These are phyloP conservation scores for Saccharomyces hybrid DNA, from an alignment of 1,139 yeast species.

Conservation along the genomic window DNA sequence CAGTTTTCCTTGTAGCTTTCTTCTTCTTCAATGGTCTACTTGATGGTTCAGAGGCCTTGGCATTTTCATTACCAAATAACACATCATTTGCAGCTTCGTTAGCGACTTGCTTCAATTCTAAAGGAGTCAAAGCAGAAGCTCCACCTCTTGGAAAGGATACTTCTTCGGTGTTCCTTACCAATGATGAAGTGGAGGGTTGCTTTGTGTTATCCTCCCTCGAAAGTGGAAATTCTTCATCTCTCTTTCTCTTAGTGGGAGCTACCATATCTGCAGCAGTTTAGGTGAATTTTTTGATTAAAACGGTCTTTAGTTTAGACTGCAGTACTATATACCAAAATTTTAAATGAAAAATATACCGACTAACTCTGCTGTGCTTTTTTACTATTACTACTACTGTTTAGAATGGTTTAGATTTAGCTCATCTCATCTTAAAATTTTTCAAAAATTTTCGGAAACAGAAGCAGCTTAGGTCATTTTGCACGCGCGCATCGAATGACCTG, in stretches of 20 bases:
- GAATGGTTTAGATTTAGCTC: background rate
- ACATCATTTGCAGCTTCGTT: constrained; percentile 90
- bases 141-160: constrained; percentile 96
- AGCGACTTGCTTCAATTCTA: constrained; percentile 87
- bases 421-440: background rate
- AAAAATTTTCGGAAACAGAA: background rate
- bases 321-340: background rate
- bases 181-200: constrained; percentile 32
- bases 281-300: background rate
- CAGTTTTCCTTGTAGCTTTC: constrained; percentile 15
- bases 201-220: constrained; percentile 33
- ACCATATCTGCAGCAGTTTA: background rate
- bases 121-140: constrained; percentile 71
- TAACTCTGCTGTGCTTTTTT: background rate
- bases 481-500: background rate
- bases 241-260: constrained; percentile 11
- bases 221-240: constrained; percentile 36
- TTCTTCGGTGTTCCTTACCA: constrained; percentile 37
- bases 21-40: constrained; percentile 36
- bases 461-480: background rate
- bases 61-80: constrained; percentile 45
- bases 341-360: background rate
- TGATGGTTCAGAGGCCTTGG: constrained; percentile 28
- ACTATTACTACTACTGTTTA: background rate
- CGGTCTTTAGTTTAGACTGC: background rate